These are phyloP conservation scores for Fistulina hepatica DNA, from an alignment of 1,284 basidiomycete genomes.

Conservation along the genomic window DNA sequence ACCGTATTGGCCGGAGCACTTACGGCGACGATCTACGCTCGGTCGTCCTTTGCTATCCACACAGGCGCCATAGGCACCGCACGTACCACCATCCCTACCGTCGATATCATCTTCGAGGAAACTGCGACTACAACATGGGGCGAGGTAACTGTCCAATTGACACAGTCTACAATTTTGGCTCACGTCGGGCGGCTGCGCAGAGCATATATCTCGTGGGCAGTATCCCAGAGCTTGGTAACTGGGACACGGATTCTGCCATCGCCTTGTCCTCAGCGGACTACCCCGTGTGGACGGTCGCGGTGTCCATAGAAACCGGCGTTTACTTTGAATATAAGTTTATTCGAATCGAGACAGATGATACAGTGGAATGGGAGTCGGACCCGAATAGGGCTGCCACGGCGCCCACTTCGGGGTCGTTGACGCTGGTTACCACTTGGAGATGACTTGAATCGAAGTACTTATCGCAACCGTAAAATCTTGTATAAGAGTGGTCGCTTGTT, in stretches of 20 bases:
- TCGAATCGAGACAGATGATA: slow-evolving; percentile 41
- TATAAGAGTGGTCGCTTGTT: too few relatives aligned
- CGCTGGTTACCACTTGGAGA: slow-evolving; percentile 27
- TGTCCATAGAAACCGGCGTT: slow-evolving; percentile 37
- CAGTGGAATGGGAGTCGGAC: slow-evolving; percentile 47
- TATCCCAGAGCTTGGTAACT: slow-evolving; percentile 40
- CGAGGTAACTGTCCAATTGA: slow-evolving; percentile 30
- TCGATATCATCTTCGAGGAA: slow-evolving; percentile 39
- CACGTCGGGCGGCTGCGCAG: slow-evolving; percentile 20
- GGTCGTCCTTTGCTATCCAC: slow-evolving; percentile 50
- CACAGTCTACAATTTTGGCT: neutral
- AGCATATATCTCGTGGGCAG: slow-evolving; percentile 51
- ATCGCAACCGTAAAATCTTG: too few relatives aligned
- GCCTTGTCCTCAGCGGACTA: slow-evolving; percentile 42
- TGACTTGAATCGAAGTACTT: too few relatives aligned
- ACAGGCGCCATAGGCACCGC: slow-evolving; percentile 28
- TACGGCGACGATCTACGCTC: slow-evolving; percentile 38
- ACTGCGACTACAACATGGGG: slow-evolving; percentile 45
- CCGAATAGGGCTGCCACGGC: slow-evolving; percentile 41
- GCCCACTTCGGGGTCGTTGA: slow-evolving; percentile 31
- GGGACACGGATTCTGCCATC: slow-evolving; percentile 38
- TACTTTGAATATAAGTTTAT: slow-evolving; percentile 53
- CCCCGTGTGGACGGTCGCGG: slow-evolving; percentile 43
- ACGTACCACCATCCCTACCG: slow-evolving; percentile 15
- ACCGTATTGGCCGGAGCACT: slow-evolving; percentile 43